Base-by-base conservation (phyloP, 352 stramenopile genomes). In the Pythium aristosporum region DNA sequence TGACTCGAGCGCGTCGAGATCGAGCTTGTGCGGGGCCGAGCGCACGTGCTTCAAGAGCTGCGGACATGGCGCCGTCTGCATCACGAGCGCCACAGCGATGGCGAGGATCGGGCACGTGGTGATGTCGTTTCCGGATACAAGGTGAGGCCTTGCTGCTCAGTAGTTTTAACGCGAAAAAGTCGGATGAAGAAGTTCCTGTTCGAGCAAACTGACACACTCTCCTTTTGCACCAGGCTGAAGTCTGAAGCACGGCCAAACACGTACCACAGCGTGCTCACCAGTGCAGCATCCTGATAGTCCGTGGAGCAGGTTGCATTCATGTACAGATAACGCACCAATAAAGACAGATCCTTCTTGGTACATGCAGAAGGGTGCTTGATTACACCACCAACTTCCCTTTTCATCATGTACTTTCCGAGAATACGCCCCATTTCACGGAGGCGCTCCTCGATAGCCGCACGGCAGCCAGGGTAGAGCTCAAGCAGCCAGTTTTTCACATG, bases 201-300 rank as follows among this genome's bases (percentile, higher is more conserved):
- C 1, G 4, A 52, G 16, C 53, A 58, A 0, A 65, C 34, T 5
- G 63, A 70, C 42, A 70, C 6, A 34, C 36, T 65, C 6, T 62
- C 23, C n/a, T 70, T 70, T 16, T 57, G 46, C 15, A 76, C n/a
- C 0, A 71, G 20, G 2, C 51, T 57, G 1, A 77, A 59, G 42
- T 77, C 67, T 2, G 70, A 77, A 5, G 66, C 70, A 4, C 70
- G 59, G 0, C 59, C 70, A 23, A 74, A 77, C 9, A 72, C 42
- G 43, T 65, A 74, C 52, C 71, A 78, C 3, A 71, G 15, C 3
- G 71, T 12, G 15, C 44, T 58, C 37, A 74, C 16, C 28, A 75
- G 8, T 3, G 61, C 64, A 18, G 61, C 58, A 32, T 71, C 67
- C 12, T 72, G 66, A 39, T 64, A 64, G 36, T 69, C 63, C 0